Evolutionary conservation across 1,284 basidiomycete species (phyloP), one percentile per base, ranked within the genome.

Genomic region (Lentinula novae-zelandiae): DNA sequence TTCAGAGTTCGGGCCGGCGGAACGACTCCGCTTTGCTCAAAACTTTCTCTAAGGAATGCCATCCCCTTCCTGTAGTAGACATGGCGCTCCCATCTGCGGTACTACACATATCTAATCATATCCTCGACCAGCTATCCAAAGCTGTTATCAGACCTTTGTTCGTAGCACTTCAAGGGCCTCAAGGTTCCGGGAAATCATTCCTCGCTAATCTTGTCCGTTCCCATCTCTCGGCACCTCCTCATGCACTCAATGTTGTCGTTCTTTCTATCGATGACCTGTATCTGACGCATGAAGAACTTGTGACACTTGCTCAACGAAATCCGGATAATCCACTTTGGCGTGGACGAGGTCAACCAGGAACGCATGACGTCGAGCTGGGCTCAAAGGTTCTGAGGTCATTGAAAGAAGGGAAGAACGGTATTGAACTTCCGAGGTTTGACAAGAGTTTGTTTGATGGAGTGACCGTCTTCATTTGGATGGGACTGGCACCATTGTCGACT

Each of bases 221-320:
- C 15, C 67, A 72, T 33, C 79, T 93, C 27, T 71, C 80, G 22
- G 70, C 76, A 12, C 67, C 77, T 6, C 82, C 82, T 3, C 72
- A 85, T 65, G 72, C 78, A 22, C 77, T 92, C 12, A 79, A 79
- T 8, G 80, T 88, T 48, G 87, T 81, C 0, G 80, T 89, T 4
- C 76, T 95, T 20, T 94, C 92, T 12, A 84, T 95, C 61, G 93
- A 96, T 71, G 94, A 96, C 68, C 78, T 96, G 5, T 96, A 96
- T 72, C 83, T 95, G 22, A 82, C 89, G 0, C 87, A 93, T 66
- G 72, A 76, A 0, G 79, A 70, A 0, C 79, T 95, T 39, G 70
- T 73, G 0, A 71, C 73, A 0, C 78, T 95, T 31, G 85, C 89
- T 1, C 60, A 69, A 1, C 68, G 75, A 0, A 69, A 90, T 67